phyloP scores from a whole-genome alignment of 108 stramenopile genomes.

The Nannochloropsis gaditana region DNA sequence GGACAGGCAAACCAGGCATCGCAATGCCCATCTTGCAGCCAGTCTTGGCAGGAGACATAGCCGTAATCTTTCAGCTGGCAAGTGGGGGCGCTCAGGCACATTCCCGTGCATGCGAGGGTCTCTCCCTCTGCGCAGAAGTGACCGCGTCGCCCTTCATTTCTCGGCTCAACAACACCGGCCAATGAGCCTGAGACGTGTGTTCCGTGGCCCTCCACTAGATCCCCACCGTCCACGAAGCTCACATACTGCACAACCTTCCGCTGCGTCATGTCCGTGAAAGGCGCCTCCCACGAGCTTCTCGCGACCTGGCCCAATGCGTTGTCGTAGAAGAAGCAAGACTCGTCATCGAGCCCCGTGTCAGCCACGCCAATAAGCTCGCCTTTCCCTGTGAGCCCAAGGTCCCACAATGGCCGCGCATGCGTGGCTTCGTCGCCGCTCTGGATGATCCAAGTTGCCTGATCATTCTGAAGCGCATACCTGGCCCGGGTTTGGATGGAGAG shows the following conservation, averaged over 20 bases:
- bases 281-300: background rate
- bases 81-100: background rate
- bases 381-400: background rate
- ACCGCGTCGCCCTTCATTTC: background rate
- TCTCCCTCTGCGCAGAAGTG: background rate
- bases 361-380: constrained; percentile 30
- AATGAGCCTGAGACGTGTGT: constrained; percentile 41
- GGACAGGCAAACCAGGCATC: constrained; percentile 22
- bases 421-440: background rate
- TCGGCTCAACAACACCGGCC: constrained; percentile 24
- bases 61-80: background rate
- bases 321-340: constrained; percentile 36
- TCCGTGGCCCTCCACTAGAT: constrained; percentile 47
- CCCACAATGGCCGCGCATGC: background rate
- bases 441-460: background rate
- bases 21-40: background rate
- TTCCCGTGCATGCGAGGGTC: background rate
- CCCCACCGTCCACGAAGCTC: constrained; percentile 40
- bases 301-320: background rate
- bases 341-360: constrained; percentile 43
- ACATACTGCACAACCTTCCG: constrained; percentile 56
- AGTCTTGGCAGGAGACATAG: constrained; percentile 23
- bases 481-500: constrained; percentile 3
- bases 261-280: constrained; percentile 32
- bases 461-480: background rate